Percentiles rank a stretch among this genome's conserved stretches.
Conservation (phyloP, 179 eudicot species). For the Actinidia arguta region DNA sequence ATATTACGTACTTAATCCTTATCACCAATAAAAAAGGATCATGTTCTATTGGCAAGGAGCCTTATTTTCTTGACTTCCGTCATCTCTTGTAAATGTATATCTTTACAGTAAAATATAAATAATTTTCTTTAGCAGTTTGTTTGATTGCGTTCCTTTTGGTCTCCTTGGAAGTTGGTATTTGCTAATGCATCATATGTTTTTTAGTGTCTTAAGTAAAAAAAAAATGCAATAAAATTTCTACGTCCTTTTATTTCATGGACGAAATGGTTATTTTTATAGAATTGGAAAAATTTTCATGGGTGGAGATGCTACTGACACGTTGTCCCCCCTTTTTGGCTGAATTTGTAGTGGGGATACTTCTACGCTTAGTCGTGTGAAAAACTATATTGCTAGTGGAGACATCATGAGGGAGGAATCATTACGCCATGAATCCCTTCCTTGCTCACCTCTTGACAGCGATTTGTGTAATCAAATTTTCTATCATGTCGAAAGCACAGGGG, state of each 20-base stretch:
- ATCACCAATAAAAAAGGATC: background rate
- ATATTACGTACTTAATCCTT: no score
- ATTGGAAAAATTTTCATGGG: background rate
- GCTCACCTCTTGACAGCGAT: constrained; percentile 58
- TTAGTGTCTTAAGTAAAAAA: background rate
- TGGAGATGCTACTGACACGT: background rate
- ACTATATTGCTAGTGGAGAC: constrained; percentile 65
- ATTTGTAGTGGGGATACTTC: constrained; percentile 62
- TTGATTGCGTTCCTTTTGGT: background rate
- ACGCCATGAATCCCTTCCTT: constrained; percentile 72
- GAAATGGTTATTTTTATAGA: background rate
- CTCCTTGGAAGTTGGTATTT: constrained; percentile 1
- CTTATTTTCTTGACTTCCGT: no score
- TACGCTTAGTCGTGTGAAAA: constrained; percentile 47
- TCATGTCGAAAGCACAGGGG: constrained; percentile 84
- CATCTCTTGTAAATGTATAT: background rate
- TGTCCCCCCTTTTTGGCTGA: constrained; percentile 14
- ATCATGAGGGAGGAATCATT: constrained; percentile 77
- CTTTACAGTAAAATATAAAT: background rate
- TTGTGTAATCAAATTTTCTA: constrained; percentile 51
- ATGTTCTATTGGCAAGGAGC: background rate
- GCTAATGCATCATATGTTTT: background rate
- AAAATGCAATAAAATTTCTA: no score
- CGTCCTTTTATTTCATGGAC: no score
- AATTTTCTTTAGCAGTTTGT: background rate